Base-by-base conservation (phyloP, 73 alveolate genomes). In the Blepharisma stoltei region DNA sequence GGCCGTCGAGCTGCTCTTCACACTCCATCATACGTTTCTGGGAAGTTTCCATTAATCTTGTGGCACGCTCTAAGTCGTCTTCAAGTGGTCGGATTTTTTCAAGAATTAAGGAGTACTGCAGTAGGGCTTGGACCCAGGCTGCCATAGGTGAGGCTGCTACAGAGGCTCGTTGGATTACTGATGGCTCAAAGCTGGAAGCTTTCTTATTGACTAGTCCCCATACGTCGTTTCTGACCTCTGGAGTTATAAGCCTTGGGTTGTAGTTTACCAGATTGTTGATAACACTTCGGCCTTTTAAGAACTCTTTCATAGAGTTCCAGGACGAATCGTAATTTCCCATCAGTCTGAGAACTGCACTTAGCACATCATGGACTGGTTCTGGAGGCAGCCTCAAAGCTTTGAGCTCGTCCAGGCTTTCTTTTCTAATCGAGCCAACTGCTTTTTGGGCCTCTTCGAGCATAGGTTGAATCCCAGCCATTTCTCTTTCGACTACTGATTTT, bases 111-210 rank as follows among this genome's bases (percentile, higher is more conserved):
- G 97, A 91, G 92, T 90, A 97, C 71, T 88, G 89, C 9, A 97
- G 91, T 21, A 93, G 90, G 9, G 99, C 99, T 81, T 90, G 95
- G 25, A 97, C 99, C 99, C 99, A 97, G 73, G 96, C 98, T 54
- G 99, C 99, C 78, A 95, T 80, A 6, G 98, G 97, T 7, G 98
- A 98, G 23, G 98, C 95, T n/a, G 99, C 98, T 54, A 88, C 84
- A 8, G 97, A 88, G 41, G 92, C 97, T 7, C 93, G 82, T 45
- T 81, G 70, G 54, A 94, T 93, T 45, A 88, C 94, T 67, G 88
- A 54, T 27, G 78, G 89, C 52, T 91, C 98, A 70, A 95, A 95
- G 55, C 88, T 75, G 27, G 48, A 21, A 49, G 92, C 90, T 66
- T 93, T 94, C 67, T 93, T 88, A 20, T 70, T 68, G 20, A 95